Conservation (phyloP, 2,329 filamentous ascomycete species). For the Exserohilum rostratum region DNA sequence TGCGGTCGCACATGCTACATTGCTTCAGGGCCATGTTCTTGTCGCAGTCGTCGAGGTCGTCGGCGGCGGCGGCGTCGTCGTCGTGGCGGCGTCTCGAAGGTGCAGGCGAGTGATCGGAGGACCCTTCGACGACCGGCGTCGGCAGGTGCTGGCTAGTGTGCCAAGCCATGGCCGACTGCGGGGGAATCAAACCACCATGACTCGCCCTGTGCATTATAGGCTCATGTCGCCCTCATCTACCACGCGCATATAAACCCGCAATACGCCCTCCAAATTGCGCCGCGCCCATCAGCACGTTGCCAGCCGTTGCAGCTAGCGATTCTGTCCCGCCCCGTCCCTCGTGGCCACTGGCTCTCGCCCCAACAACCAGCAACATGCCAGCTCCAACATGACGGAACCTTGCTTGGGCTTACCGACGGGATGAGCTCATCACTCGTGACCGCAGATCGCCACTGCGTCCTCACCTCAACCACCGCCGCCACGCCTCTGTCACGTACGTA, state of each 20-base stretch:
- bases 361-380: neutral
- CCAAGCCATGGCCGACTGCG: constrained; percentile 33
- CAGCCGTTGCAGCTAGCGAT: neutral
- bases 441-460: neutral
- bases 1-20: constrained; percentile 57
- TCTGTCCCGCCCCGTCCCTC: too few relatives aligned
- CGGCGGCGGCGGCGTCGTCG: too few relatives aligned
- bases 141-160: constrained; percentile 19
- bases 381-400: neutral
- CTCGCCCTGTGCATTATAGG: constrained; percentile 37
- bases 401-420: neutral
- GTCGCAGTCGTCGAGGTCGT: neutral
- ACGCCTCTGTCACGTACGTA: neutral
- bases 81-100: constrained; percentile 15
- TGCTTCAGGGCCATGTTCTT: constrained; percentile 46
- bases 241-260: constrained; percentile 31
- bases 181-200: constrained; percentile 37
- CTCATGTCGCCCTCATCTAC: constrained; percentile 40
- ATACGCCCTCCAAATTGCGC: constrained; percentile 31
- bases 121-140: constrained; percentile 22
- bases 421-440: constrained; percentile 4
- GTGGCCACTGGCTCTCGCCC: neutral
- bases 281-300: constrained; percentile 17
- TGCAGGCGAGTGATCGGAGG: constrained; percentile 20
- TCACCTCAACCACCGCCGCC: too few relatives aligned